A percentile compares a stretch with the other conserved stretches of the same genome.
These are phyloP conservation scores for Coprinopsis marcescibilis DNA, from an alignment of 768 basidiomycete species.

Conservation along the genomic window DNA sequence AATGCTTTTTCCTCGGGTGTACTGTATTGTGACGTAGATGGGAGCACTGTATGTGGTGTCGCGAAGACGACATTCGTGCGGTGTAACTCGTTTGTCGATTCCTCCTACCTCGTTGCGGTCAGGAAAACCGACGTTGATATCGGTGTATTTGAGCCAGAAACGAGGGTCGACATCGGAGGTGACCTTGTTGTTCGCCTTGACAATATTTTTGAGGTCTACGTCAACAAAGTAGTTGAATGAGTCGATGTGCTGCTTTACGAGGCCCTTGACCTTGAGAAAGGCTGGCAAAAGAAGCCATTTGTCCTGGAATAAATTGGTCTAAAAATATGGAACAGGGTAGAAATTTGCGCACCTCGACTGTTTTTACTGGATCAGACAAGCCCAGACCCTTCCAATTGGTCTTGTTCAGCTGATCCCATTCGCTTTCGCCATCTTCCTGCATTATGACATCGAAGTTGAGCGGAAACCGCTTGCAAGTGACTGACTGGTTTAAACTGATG, in stretches of 20 bases:
- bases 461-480: too few relatives aligned
- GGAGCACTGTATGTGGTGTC: slow-evolving; percentile 94
- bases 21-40: slow-evolving; percentile 90
- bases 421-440: slow-evolving; percentile 25
- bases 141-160: slow-evolving; percentile 94
- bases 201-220: slow-evolving; percentile 94
- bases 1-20: slow-evolving; percentile 86
- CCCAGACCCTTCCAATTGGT: slow-evolving; percentile 72
- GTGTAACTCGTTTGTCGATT: slow-evolving; percentile 80
- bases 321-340: neutral
- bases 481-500: too few relatives aligned
- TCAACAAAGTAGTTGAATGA: slow-evolving; percentile 99
- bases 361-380: slow-evolving; percentile 87
- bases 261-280: slow-evolving; percentile 94
- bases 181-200: slow-evolving; percentile 88
- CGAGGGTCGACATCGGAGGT: slow-evolving; percentile 95
- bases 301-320: slow-evolving; percentile 48
- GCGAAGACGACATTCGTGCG: slow-evolving; percentile 94
- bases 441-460: neutral
- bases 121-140: slow-evolving; percentile 91
- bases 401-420: slow-evolving; percentile 54
- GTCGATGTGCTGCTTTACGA: slow-evolving; percentile 98
- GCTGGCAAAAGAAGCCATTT: slow-evolving; percentile 98
- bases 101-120: slow-evolving; percentile 80
- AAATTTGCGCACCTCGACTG: slow-evolving; percentile 63